Percentiles rank a stretch among this genome's conserved stretches.
These are phyloP conservation scores for Patellifolia procumbens DNA, from an alignment of 179 eudicot genomes.

Conservation along the genomic window DNA sequence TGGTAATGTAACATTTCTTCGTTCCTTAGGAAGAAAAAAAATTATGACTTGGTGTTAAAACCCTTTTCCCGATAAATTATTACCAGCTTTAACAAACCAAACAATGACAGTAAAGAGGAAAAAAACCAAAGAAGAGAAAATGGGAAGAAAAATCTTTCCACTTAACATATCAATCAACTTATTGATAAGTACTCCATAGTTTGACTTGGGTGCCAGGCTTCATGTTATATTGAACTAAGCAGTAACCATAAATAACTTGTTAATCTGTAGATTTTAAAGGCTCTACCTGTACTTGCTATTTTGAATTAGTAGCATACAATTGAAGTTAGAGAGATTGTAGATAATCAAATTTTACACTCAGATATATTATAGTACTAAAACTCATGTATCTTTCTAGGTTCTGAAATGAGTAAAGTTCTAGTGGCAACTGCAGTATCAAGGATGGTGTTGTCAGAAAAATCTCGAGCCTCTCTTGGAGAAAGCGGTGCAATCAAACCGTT, in stretches of 20 bases:
- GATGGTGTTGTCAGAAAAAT: conserved; percentile 71
- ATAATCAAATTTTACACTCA: neutral
- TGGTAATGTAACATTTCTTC: neutral
- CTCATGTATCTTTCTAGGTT: conserved; percentile 45
- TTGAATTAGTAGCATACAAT: neutral
- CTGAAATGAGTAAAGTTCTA: conserved; percentile 89
- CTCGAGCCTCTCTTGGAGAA: conserved; percentile 62
- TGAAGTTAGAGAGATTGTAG: neutral
- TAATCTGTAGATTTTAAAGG: neutral
- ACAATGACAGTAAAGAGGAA: neutral
- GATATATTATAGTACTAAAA: neutral
- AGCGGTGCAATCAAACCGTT: conserved; percentile 74
- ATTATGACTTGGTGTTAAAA: too few species aligned
- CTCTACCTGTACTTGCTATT: neutral
- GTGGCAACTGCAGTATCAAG: conserved; percentile 85
- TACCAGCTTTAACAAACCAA: neutral
- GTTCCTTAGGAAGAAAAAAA: too few species aligned
- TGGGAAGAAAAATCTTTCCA: neutral
- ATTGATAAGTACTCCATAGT: neutral
- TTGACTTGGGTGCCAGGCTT: neutral
- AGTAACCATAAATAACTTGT: neutral
- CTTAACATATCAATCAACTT: too few species aligned
- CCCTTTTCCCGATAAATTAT: too few species aligned
- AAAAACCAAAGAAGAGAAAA: neutral
- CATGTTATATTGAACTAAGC: neutral